These are phyloP conservation scores for Chenopodium berlandieri DNA, from an alignment of 148 eudicot species.

Conservation along the genomic window DNA sequence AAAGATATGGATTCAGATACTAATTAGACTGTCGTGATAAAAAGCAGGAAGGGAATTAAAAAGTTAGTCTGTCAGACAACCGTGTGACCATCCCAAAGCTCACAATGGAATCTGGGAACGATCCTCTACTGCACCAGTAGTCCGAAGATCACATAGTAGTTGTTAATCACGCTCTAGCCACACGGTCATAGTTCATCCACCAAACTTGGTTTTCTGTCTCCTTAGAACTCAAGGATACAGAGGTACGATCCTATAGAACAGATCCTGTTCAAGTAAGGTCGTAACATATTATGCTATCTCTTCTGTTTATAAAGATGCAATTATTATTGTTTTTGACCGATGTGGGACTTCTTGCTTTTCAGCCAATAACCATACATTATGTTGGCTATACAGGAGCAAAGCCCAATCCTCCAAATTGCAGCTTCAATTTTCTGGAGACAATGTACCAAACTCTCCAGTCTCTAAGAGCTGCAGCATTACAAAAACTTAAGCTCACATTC, in stretches of 20 bases:
- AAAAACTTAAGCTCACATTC: neutral
- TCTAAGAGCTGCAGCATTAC: constrained; percentile 9
- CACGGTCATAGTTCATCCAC: neutral
- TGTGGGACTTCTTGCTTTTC: no score
- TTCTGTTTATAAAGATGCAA: no score
- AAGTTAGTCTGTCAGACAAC: no score
- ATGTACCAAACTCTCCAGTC: constrained; percentile 16
- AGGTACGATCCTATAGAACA: neutral
- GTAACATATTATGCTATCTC: neutral
- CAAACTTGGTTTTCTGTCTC: neutral
- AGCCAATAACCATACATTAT: neutral
- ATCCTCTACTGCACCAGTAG: neutral
- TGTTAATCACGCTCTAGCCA: constrained; percentile 6
- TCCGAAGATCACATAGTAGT: neutral
- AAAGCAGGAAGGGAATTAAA: no score
- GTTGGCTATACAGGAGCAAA: neutral
- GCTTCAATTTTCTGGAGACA: constrained; percentile 20
- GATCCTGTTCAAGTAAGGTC: constrained; percentile 12
- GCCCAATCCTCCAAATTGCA: constrained; percentile 6
- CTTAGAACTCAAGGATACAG: constrained; percentile 2
- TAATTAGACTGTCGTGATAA: no score
- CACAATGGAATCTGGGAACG: neutral
- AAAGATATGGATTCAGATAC: no score
- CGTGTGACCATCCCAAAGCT: no score
- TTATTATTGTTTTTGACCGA: no score